A percentile compares a stretch with the other conserved stretches of the same genome.
These are phyloP conservation scores for Metarhizium guizhouense DNA, from an alignment of 2,329 filamentous ascomycete genomes.

Conservation along the genomic window DNA sequence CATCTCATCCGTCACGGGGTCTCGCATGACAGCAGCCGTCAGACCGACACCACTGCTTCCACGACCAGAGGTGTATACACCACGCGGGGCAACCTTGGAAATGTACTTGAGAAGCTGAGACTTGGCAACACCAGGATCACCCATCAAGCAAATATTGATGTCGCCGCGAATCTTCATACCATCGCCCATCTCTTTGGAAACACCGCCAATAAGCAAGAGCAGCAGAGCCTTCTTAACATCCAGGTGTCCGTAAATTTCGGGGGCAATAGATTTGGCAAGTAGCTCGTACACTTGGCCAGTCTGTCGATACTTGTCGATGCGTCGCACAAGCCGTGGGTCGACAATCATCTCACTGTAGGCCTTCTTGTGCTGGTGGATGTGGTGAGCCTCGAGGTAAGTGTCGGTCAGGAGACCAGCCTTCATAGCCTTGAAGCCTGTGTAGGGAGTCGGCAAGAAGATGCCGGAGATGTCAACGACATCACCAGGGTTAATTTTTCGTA, in stretches of 20 bases:
- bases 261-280: slow-evolving; percentile 89
- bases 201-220: slow-evolving; percentile 90
- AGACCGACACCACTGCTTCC: slow-evolving; percentile 76
- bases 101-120: slow-evolving; percentile 98
- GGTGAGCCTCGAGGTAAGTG: slow-evolving; percentile 91
- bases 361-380: slow-evolving; percentile 94
- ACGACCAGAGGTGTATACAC: slow-evolving; percentile 74
- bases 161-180: slow-evolving; percentile 98
- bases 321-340: slow-evolving; percentile 67
- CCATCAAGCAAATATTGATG: slow-evolving; percentile 98
- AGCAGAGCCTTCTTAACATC: slow-evolving; percentile 97
- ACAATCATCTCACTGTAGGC: slow-evolving; percentile 89
- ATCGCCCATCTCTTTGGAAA: slow-evolving; percentile 93
- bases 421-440: slow-evolving; percentile 98
- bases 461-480: slow-evolving; percentile 91
- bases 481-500: slow-evolving; percentile 81
- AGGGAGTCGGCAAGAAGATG: slow-evolving; percentile 93
- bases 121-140: slow-evolving; percentile 98
- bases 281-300: slow-evolving; percentile 93
- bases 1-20: slow-evolving; percentile 78
- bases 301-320: slow-evolving; percentile 77
- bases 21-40: slow-evolving; percentile 75
- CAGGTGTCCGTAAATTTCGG: slow-evolving; percentile 91
- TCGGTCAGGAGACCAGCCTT: slow-evolving; percentile 92
- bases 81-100: slow-evolving; percentile 90